phyloP scores from a whole-genome alignment of 495 filamentous ascomycete species.

The Aspergillus avenaceus region DNA sequence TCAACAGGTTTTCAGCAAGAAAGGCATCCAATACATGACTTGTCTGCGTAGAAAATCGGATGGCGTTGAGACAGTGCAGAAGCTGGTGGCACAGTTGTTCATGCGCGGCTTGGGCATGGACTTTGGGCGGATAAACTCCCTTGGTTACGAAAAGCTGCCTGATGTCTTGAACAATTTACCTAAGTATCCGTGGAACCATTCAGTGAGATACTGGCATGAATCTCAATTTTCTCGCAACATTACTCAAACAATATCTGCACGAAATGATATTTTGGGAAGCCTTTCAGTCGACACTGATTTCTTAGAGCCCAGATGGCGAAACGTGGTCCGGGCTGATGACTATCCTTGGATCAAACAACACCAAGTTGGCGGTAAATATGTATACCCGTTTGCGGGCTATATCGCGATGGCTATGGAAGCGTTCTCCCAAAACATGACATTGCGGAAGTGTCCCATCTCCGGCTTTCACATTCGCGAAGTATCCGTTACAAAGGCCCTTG shows the following conservation, averaged over 20 bases:
- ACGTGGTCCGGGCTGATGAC: slow-evolving; percentile 26
- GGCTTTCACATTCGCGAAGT: slow-evolving; percentile 29
- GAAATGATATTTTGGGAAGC: slow-evolving; percentile 26
- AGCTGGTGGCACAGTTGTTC: slow-evolving; percentile 22
- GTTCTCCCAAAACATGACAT: slow-evolving; percentile 35
- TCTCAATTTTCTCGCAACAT: slow-evolving; percentile 20
- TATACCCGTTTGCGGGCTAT: slow-evolving; percentile 51
- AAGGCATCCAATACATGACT: slow-evolving; percentile 18
- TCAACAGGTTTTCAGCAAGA: slow-evolving; percentile 10
- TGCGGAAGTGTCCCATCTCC: slow-evolving; percentile 18
- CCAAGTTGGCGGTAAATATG: slow-evolving; percentile 35
- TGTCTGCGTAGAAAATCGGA: slow-evolving; percentile 22
- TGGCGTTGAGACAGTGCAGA: slow-evolving; percentile 18
- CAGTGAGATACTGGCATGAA: slow-evolving; percentile 27
- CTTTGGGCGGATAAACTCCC: slow-evolving; percentile 23
- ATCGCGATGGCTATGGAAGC: slow-evolving; percentile 51
- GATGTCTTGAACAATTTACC: slow-evolving; percentile 28
- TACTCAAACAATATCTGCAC: slow-evolving; percentile 20
- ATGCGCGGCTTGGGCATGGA: slow-evolving; percentile 17
- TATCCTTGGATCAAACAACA: slow-evolving; percentile 40
- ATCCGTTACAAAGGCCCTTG: slow-evolving; percentile 38
- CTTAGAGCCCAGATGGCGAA: slow-evolving; percentile 29
- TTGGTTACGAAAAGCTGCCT: slow-evolving; percentile 3
- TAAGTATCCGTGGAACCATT: slow-evolving; percentile 35
- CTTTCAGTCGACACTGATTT: slow-evolving; percentile 21